Conservation (phyloP, 2,329 filamentous ascomycete genomes). For the Alternaria sp. region DNA sequence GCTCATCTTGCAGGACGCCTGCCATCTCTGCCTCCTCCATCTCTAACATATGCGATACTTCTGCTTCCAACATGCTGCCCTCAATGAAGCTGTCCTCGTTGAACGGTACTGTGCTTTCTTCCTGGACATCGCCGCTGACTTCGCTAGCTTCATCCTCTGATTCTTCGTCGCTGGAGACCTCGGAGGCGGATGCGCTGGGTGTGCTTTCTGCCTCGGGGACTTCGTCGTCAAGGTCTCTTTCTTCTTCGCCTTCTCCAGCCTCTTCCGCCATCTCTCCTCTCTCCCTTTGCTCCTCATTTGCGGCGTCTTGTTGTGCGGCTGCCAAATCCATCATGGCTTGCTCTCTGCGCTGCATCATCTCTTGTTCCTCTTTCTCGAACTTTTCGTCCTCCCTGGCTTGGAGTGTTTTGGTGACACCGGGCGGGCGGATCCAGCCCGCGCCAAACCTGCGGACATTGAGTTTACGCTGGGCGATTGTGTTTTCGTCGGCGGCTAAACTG, state of each 20-base stretch:
- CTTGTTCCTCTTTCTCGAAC: slow-evolving; percentile 84
- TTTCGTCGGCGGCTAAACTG: slow-evolving; percentile 77
- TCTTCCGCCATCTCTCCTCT: slow-evolving; percentile 50
- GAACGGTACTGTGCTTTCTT: slow-evolving; percentile 52
- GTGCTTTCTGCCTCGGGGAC: slow-evolving; percentile 45
- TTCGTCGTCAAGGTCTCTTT: slow-evolving; percentile 52
- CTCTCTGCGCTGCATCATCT: slow-evolving; percentile 74
- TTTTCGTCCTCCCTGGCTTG: slow-evolving; percentile 90
- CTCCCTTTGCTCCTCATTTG: slow-evolving; percentile 49
- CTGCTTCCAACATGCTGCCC: slow-evolving; percentile 50
- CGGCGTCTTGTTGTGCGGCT: slow-evolving; percentile 57
- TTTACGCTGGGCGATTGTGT: slow-evolving; percentile 76
- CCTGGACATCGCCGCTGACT: slow-evolving; percentile 29
- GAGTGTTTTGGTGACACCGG: slow-evolving; percentile 85
- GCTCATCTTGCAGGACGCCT: slow-evolving; percentile 56
- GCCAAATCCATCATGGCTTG: slow-evolving; percentile 76
- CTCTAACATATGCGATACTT: slow-evolving; percentile 48
- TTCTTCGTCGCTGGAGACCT: slow-evolving; percentile 45
- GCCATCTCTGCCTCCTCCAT: slow-evolving; percentile 57
- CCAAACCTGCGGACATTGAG: slow-evolving; percentile 86
- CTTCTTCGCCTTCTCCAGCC: slow-evolving; percentile 27
- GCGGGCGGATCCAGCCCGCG: slow-evolving; percentile 87
- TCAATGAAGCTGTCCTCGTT: slow-evolving; percentile 58
- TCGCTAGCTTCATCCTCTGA: slow-evolving; percentile 10
- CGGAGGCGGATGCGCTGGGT: slow-evolving; percentile 26